These are phyloP conservation scores for Podospora pseudocomata DNA, from an alignment of 495 filamentous ascomycete species.

Conservation along the genomic window DNA sequence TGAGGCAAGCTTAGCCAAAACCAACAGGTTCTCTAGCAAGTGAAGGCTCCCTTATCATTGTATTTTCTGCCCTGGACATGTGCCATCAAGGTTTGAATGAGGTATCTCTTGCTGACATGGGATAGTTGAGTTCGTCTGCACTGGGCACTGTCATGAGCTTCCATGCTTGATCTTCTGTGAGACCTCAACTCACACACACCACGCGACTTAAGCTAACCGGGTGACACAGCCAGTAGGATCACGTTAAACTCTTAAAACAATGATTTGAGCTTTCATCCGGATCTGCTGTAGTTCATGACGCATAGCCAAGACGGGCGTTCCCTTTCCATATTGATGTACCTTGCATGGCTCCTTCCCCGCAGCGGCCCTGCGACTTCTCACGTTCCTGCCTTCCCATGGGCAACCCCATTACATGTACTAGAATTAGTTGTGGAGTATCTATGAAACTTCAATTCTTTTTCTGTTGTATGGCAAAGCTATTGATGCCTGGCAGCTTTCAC, in stretches of 20 bases:
- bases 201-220: neutral
- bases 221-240: neutral
- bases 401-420: neutral
- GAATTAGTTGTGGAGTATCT: neutral
- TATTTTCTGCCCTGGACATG: no score
- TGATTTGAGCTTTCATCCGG: neutral
- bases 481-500: neutral
- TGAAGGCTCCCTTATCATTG: neutral
- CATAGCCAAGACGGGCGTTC: neutral
- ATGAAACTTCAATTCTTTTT: neutral
- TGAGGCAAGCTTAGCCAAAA: neutral
- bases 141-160: neutral
- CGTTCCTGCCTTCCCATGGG: neutral
- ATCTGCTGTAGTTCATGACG: neutral
- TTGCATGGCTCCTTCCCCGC: neutral
- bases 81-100: no score
- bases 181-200: neutral
- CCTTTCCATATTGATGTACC: neutral
- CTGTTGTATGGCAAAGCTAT: neutral
- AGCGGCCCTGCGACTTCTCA: neutral
- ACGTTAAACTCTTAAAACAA: neutral
- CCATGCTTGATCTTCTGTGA: neutral
- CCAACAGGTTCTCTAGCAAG: neutral
- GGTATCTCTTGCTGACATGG: neutral
- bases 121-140: neutral